Conservation (phyloP, 495 filamentous ascomycete genomes). For the Penicillium macrosclerotiorum region DNA sequence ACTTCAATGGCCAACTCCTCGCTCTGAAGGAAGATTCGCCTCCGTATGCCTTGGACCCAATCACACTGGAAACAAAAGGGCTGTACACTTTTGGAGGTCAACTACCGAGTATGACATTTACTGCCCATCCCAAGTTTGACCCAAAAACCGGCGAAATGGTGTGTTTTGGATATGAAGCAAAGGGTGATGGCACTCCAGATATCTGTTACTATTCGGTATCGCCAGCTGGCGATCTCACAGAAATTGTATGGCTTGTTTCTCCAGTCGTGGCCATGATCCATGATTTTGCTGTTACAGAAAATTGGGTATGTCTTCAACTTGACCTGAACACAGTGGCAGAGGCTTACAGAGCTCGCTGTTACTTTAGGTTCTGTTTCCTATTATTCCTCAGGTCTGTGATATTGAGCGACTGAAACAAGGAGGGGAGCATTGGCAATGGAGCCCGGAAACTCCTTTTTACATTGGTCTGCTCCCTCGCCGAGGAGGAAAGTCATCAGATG, state of each 20-base stretch:
- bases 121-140: conserved; percentile 61
- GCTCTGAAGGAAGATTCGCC: conserved; percentile 56
- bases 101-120: conserved; percentile 51
- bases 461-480: conserved; percentile 49
- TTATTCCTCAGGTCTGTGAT: conserved; percentile 51
- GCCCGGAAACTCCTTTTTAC: conserved; percentile 49
- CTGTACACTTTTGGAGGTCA: conserved; percentile 58
- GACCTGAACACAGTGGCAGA: not conserved
- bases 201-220: conserved; percentile 49
- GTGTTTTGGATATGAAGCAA: conserved; percentile 54
- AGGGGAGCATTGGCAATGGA: conserved; percentile 57
- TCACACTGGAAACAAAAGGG: conserved; percentile 53
- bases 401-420: conserved; percentile 53
- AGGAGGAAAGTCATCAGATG: conserved; percentile 47
- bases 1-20: conserved; percentile 50
- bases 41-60: conserved; percentile 55
- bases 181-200: conserved; percentile 44
- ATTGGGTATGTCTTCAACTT: conserved; percentile 29
- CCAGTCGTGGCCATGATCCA: conserved; percentile 58
- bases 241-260: conserved; percentile 48
- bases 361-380: conserved; percentile 41
- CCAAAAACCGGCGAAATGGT: conserved; percentile 57
- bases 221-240: conserved; percentile 37
- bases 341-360: too few species aligned
- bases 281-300: conserved; percentile 51